Evolutionary conservation across 1,139 yeast species (phyloP), one percentile per base, ranked within the genome.

Genomic region (Kodamaea derodonti): DNA sequence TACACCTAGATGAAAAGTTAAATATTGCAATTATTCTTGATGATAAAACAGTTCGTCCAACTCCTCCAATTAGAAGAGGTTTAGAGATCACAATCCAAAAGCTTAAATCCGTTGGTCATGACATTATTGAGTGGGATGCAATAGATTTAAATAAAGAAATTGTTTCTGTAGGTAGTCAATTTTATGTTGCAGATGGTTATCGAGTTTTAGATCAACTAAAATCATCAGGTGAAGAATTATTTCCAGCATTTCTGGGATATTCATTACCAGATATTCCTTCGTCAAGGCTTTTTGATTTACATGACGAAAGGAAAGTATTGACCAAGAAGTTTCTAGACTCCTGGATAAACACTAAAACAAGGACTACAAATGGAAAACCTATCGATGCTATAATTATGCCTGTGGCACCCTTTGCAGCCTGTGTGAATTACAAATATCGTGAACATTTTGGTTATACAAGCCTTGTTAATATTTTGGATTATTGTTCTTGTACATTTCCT

Each of bases 391-490:
- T 72, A 39, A 63, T 73, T 24, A 52, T 65, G 40, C 78, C 78
- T 4, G 69, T 58, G 1, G 51, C 68, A 2, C 74, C 76, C 46
- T 71, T 62, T 38, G 61, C 75, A 0, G 70, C 76, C 2, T 64
- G 68, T 20, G 71, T 72, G 17, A 57, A 62, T 24, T 62, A 63
- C 14, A 59, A 60, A 32, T 60, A 58, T 37, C 54, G 54, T 23
- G 51, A 49, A 30, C 53, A 59, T 38, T 61, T 58, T 3, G 66
- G 65, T 1, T 80, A 77, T 55, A 78, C 86, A 6, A 69, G 75
- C 18, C 66, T 77, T 42, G 75, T 75, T 58, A 80, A 80, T 53
- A 58, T 75, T 18, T 51, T 78, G 27, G 85, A 80, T 51, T 76
- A 73, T 48, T 61, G 79, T 0, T 73, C 75, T 3, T 80, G 81